Percentiles rank a stretch among this genome's conserved stretches.
Conservation (phyloP, 2,329 filamentous ascomycete genomes). For the Curvularia spicifera region DNA sequence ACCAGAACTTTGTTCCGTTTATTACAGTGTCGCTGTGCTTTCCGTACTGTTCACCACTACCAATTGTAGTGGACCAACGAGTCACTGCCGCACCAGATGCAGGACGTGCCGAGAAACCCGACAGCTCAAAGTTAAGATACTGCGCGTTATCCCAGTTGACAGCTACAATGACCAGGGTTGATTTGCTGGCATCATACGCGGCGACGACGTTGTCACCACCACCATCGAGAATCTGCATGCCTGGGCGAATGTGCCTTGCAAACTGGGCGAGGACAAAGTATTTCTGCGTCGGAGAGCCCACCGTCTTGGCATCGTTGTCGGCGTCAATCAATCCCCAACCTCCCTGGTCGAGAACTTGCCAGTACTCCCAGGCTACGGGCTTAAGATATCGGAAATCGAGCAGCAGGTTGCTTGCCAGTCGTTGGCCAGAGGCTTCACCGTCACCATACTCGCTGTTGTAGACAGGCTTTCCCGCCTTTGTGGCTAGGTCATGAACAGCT, state of each 20-base stretch:
- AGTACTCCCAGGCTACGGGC: constrained; percentile 15
- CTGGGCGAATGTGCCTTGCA: constrained; percentile 12
- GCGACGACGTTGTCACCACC: constrained; percentile 12
- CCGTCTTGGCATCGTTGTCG: constrained; percentile 14
- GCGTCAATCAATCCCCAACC: constrained; percentile 15
- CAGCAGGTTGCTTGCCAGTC: constrained; percentile 9
- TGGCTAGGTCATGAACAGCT: constrained; percentile 5
- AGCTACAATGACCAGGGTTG: constrained; percentile 12
- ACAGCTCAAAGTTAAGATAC: constrained; percentile 17
- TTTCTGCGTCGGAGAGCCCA: constrained; percentile 12
- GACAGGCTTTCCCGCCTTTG: constrained; percentile 5
- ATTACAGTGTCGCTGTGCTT: constrained; percentile 10
- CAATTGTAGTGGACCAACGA: constrained; percentile 14
- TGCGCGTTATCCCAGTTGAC: constrained; percentile 14
- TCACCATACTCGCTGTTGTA: constrained; percentile 19
- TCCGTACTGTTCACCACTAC: constrained; percentile 13
- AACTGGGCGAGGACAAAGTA: constrained; percentile 17
- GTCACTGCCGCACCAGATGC: constrained; percentile 6
- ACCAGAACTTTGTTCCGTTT: constrained; percentile 13
- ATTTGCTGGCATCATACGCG: constrained; percentile 13
- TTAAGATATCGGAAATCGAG: constrained; percentile 14
- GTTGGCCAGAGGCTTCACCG: constrained; percentile 6
- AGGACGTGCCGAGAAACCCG: constrained; percentile 9
- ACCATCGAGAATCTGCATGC: constrained; percentile 16
- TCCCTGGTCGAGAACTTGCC: constrained; percentile 13